phyloP scores from a whole-genome alignment of 371 early-diverging fungal genomes.

The Zychaea mexicana region DNA sequence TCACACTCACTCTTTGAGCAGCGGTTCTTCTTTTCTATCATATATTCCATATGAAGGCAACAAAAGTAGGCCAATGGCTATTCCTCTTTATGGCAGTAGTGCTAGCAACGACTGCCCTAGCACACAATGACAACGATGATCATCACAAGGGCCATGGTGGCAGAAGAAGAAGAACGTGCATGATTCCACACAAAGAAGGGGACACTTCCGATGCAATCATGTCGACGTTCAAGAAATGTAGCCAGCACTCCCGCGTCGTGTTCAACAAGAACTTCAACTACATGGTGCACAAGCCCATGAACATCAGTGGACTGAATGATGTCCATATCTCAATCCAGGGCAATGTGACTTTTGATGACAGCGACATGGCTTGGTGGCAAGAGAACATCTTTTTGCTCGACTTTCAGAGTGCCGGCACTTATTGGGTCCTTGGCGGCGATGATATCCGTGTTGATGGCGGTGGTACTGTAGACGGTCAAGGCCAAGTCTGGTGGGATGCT shows the following conservation, averaged over 20 bases:
- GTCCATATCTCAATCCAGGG: constrained; percentile 21
- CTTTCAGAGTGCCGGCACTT: constrained; percentile 28
- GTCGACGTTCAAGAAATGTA: constrained; percentile 7
- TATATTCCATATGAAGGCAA: too few relatives aligned
- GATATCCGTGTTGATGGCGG: constrained; percentile 20
- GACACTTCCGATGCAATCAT: constrained; percentile 11
- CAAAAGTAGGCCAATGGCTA: too few relatives aligned
- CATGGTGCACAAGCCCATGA: constrained; percentile 13
- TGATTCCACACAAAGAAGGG: constrained; percentile 5
- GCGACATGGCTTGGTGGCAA: constrained; percentile 20
- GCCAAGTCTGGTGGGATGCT: constrained; percentile 26
- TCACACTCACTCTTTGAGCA: too few relatives aligned
- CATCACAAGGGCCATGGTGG: background rate
- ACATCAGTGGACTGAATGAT: constrained; percentile 18
- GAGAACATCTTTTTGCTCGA: constrained; percentile 19
- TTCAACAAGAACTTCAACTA: constrained; percentile 7
- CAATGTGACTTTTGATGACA: constrained; percentile 12
- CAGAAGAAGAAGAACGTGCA: constrained; percentile 4
- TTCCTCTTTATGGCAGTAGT: too few relatives aligned
- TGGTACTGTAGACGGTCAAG: constrained; percentile 20
- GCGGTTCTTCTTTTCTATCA: too few relatives aligned
- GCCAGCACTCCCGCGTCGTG: constrained; percentile 2
- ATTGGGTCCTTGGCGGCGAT: constrained; percentile 25
- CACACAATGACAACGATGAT: too few relatives aligned
- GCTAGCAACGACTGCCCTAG: too few relatives aligned